phyloP scores from a whole-genome alignment of 2,329 filamentous ascomycete species.

The Colletotrichum cereale region DNA sequence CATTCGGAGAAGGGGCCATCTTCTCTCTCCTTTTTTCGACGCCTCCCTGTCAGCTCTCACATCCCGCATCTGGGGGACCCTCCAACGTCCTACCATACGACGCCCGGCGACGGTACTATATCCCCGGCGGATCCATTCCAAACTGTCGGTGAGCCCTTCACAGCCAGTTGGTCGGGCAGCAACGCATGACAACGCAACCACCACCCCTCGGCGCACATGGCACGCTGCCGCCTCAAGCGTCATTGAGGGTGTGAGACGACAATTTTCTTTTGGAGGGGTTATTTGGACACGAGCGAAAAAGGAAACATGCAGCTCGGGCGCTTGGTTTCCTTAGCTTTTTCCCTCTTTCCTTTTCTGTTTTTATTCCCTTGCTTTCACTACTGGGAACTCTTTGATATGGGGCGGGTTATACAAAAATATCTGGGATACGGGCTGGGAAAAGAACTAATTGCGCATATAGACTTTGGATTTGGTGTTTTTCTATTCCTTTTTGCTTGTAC shows the following conservation, averaged over 20 bases:
- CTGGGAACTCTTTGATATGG: slow-evolving; percentile 24
- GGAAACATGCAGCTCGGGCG: slow-evolving; percentile 25
- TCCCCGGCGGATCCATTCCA: slow-evolving; percentile 40
- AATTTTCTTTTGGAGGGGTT: slow-evolving; percentile 17
- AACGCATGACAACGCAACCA: slow-evolving; percentile 41
- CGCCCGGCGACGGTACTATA: slow-evolving; percentile 24
- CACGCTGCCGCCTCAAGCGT: slow-evolving; percentile 36
- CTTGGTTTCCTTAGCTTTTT: slow-evolving; percentile 11
- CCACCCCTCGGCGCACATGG: slow-evolving; percentile 39
- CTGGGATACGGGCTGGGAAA: slow-evolving; percentile 40
- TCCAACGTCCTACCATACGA: slow-evolving; percentile 30
- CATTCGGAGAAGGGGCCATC: not conserved
- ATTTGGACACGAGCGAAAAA: slow-evolving; percentile 34
- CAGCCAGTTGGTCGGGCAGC: slow-evolving; percentile 38
- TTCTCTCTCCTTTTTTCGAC: not conserved
- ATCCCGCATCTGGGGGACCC: slow-evolving; percentile 38
- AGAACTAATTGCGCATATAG: slow-evolving; percentile 42
- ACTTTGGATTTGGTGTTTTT: slow-evolving; percentile 23
- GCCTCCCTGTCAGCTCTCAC: slow-evolving; percentile 38
- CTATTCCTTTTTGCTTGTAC: slow-evolving; percentile 27
- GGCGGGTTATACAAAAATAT: slow-evolving; percentile 41
- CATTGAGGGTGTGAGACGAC: slow-evolving; percentile 31
- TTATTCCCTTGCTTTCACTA: slow-evolving; percentile 1
- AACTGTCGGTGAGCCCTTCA: slow-evolving; percentile 37
- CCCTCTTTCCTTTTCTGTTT: slow-evolving; percentile 15